phyloP scores from a whole-genome alignment of 768 basidiomycete species.

The Coprinopsis strossmayeri region DNA sequence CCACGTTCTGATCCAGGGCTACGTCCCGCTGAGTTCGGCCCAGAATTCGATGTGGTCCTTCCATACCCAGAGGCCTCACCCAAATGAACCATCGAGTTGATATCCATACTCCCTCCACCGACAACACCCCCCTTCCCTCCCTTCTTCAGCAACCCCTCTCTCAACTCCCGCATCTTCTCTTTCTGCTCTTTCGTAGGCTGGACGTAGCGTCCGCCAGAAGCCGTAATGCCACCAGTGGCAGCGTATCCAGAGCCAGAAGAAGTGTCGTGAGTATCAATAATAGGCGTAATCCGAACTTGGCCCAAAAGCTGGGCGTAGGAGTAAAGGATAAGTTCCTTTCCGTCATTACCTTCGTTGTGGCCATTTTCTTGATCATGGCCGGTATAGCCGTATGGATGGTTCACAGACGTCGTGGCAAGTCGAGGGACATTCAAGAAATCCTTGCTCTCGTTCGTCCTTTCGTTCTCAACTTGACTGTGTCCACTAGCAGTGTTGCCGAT shows the following conservation, averaged over 20 bases:
- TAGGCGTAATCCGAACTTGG: conserved; percentile 50
- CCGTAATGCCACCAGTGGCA: not conserved
- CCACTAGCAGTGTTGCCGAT: too few species aligned
- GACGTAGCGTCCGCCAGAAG: conserved; percentile 17
- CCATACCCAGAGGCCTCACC: not conserved
- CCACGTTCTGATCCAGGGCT: not conserved
- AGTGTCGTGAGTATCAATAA: too few species aligned
- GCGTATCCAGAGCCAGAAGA: not conserved
- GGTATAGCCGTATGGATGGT: conserved; percentile 36
- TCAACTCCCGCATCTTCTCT: conserved; percentile 38
- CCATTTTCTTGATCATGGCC: conserved; percentile 39
- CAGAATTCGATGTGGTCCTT: not conserved
- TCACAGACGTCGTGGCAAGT: conserved; percentile 20
- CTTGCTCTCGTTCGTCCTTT: not conserved
- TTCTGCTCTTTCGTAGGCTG: conserved; percentile 36
- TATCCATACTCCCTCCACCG: conserved; percentile 80
- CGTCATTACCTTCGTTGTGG: not conserved
- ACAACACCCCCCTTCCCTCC: conserved; percentile 39
- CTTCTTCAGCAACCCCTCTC: conserved; percentile 35
- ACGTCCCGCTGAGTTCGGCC: too few species aligned
- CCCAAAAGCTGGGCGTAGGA: conserved; percentile 81
- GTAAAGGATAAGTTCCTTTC: conserved; percentile 65
- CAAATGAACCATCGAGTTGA: conserved; percentile 22
- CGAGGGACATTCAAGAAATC: not conserved
- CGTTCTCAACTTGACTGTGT: too few species aligned